Base-by-base conservation (phyloP, 257 asterid genomes). In the Nyctanthes arbortristis region DNA sequence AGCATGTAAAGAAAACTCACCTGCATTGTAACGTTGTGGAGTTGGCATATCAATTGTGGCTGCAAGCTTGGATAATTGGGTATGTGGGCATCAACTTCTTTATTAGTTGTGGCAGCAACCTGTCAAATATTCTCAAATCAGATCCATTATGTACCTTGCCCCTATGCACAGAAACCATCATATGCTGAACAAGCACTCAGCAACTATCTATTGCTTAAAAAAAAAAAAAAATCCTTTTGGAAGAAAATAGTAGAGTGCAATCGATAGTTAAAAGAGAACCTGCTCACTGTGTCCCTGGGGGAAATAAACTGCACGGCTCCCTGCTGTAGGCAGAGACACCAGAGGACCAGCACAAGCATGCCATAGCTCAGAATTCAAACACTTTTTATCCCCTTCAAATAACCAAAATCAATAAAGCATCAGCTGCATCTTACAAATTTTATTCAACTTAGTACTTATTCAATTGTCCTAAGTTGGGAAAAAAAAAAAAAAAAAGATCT, bases 281-380 rank as follows among this genome's bases (percentile, higher is more conserved):
- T 93, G 98, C 83, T 93, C 98, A 68, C 98, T 93, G 52, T 93
- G 98, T 64, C 98, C 98, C 84, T 93, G 98, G 76, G 98, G 98
- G 70, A 93, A 91, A 89, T 93, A 93, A 80, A 90, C 97, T 78
- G 87, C 97, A 2, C 98, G 96, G 66, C 96, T 83, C 31, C 97
- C 98, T 16, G 85, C 81, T 0, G 80, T 76, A 37, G 98, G 98
- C 72, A 93, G 80, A 11, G 96, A 93, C 75, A 93, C 98, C 75
- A 93, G 73, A 68, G 98, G 98, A 60, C 98, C 98, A 70, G 98
- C 98, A 84, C 98, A 93, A 27, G 98, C 98, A 82, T 93, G 98
- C 98, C 98, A 93, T 40, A 93, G 92, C 87, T 93, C 98, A 4
- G 98, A 87, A 79, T 93, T 93, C 85, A 87, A 83, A 69, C 96